Conservation (phyloP, 768 basidiomycete genomes). For the Myochromella boudieri region DNA sequence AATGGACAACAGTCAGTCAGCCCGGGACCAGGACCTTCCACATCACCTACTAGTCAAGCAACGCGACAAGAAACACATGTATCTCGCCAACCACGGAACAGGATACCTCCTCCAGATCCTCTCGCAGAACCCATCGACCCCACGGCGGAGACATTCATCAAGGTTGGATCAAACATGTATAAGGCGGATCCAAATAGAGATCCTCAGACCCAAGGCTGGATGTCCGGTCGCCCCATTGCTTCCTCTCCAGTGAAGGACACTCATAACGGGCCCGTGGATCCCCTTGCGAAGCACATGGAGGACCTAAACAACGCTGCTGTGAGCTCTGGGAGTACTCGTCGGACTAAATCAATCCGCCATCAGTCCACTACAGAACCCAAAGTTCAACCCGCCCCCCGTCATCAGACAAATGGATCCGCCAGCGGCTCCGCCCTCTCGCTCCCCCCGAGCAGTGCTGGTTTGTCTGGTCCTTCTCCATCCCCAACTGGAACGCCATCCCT, state of each 20-base stretch:
- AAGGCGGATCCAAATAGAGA: constrained; percentile 64
- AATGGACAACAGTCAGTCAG: constrained; percentile 21
- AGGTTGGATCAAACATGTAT: constrained; percentile 67
- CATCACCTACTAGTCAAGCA: constrained; percentile 15
- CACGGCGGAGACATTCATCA: constrained; percentile 64
- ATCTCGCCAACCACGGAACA: constrained; percentile 17
- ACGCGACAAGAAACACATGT: constrained; percentile 14
- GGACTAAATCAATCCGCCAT: constrained; percentile 41
- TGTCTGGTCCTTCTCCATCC: constrained; percentile 21
- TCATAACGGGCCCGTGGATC: constrained; percentile 47
- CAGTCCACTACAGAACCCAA: constrained; percentile 22
- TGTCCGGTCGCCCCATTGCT: constrained; percentile 23
- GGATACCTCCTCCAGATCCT: constrained; percentile 43
- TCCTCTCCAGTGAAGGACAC: constrained; percentile 28
- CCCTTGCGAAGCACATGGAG: constrained; percentile 65
- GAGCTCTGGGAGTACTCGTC: constrained; percentile 46
- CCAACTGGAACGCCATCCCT: constrained; percentile 30
- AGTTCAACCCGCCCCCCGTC: constrained; percentile 21
- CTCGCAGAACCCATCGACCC: constrained; percentile 64
- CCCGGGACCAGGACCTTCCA: constrained; percentile 23
- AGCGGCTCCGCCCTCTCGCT: constrained; percentile 36
- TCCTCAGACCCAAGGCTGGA: constrained; percentile 49
- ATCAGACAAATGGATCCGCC: constrained; percentile 19
- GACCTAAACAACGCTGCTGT: constrained; percentile 50
- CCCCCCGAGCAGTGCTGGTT: constrained; percentile 21